Conservation (phyloP, 306 rosid genomes). For the Astragalus glycyphyllos region DNA sequence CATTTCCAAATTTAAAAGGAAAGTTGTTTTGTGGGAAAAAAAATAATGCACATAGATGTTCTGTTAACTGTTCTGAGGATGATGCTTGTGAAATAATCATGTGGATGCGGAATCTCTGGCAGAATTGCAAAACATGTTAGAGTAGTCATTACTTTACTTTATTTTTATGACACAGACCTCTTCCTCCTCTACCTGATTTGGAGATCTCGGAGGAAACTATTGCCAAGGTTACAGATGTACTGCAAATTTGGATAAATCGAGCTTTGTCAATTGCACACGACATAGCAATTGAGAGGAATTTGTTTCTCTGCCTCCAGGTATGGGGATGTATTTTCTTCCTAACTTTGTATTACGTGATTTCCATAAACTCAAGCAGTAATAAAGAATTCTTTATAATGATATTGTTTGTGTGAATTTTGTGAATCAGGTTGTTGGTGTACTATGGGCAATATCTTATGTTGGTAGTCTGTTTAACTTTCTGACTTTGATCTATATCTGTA, state of each 20-base stretch:
- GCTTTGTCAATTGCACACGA: constrained; percentile 72
- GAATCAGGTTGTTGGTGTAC: constrained; percentile 70
- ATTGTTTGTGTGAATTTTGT: constrained; percentile 30
- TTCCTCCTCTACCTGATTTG: constrained; percentile 95
- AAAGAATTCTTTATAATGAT: not conserved
- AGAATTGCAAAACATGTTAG: not conserved
- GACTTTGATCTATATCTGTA: constrained; percentile 74
- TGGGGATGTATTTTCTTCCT: not conserved
- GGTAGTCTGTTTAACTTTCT: constrained; percentile 80
- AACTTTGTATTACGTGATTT: constrained; percentile 11
- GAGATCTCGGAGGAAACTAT: constrained; percentile 81
- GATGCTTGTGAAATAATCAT: not conserved
- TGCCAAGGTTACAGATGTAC: constrained; percentile 60
- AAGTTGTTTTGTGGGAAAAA: not conserved
- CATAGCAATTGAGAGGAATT: constrained; percentile 80
- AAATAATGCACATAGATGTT: not conserved
- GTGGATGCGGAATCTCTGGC: not conserved
- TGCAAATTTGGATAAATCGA: constrained; percentile 69
- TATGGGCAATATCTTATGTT: constrained; percentile 66
- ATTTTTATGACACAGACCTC: constrained; percentile 67
- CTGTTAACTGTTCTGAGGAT: constrained; percentile 10
- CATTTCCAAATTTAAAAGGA: not conserved
- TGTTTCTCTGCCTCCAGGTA: constrained; percentile 75
- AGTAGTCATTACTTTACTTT: not conserved
- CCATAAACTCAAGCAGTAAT: not conserved